Evolutionary conservation across 1,284 basidiomycete genomes (phyloP).

Genomic region (Rhodotorula sp.): DNA sequence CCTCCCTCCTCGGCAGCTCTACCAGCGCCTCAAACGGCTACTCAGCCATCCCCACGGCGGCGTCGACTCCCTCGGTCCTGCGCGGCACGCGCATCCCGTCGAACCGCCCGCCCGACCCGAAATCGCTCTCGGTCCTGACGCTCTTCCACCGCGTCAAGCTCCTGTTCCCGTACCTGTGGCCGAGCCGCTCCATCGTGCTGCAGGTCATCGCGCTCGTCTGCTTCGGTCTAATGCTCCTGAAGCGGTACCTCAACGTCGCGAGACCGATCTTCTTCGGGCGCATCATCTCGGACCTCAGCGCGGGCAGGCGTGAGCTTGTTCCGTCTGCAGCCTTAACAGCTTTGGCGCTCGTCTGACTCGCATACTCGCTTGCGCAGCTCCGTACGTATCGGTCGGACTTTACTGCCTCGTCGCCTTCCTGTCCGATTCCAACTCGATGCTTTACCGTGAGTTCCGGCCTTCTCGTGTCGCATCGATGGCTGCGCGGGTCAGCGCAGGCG

Average conservation of each 20-base stretch:
- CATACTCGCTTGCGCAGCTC: slow-evolving; percentile 34
- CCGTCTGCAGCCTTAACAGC: background rate
- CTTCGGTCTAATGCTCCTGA: slow-evolving; percentile 37
- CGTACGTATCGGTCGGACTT: slow-evolving; percentile 46
- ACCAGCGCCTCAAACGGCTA: background rate
- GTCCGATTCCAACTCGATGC: slow-evolving; percentile 52
- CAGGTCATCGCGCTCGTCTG: slow-evolving; percentile 62
- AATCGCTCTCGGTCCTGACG: slow-evolving; percentile 34
- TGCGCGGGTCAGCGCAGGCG: background rate
- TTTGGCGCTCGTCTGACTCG: background rate
- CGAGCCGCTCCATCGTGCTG: slow-evolving; percentile 63
- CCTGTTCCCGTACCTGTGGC: slow-evolving; percentile 79
- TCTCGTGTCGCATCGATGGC: background rate
- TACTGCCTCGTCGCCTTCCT: slow-evolving; percentile 53
- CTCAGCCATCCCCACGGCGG: slow-evolving; percentile 4
- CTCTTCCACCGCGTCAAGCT: slow-evolving; percentile 39
- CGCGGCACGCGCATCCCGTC: slow-evolving; percentile 27
- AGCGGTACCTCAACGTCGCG: slow-evolving; percentile 69
- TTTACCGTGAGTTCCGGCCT: slow-evolving; percentile 36
- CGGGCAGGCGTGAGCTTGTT: slow-evolving; percentile 30
- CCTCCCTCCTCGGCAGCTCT: slow-evolving; percentile 22
- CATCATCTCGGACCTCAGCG: slow-evolving; percentile 58
- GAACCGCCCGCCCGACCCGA: slow-evolving; percentile 36
- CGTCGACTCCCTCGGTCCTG: slow-evolving; percentile 12
- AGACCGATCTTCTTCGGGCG: slow-evolving; percentile 72